Evolutionary conservation across 192 early-diverging fungal genomes (phyloP).

Genomic region (Lunasporangiospora selenospora): DNA sequence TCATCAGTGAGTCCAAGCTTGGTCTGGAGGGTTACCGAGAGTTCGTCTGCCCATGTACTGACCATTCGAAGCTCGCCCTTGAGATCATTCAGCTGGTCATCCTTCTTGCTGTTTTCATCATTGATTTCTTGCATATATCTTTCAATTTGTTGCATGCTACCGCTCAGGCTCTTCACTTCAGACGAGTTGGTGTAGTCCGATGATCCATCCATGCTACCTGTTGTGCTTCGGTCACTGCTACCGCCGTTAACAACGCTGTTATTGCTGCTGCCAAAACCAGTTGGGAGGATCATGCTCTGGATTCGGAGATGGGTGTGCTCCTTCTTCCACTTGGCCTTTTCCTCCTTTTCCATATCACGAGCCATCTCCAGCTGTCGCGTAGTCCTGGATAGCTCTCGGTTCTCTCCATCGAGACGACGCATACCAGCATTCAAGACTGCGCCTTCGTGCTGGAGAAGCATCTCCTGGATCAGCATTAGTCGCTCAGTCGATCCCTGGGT

Average conservation of each 20-base stretch:
- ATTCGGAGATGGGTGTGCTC: constrained; percentile 37
- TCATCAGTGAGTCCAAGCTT: constrained; percentile 8
- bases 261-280: constrained; percentile 4
- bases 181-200: not conserved
- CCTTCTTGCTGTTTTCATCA: constrained; percentile 40
- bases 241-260: not conserved
- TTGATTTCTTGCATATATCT: constrained; percentile 42
- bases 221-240: not conserved
- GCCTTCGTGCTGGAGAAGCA: constrained; percentile 56
- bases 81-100: constrained; percentile 22
- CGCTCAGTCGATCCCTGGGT: constrained; percentile 41
- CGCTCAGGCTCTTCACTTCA: constrained; percentile 3
- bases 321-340: constrained; percentile 45
- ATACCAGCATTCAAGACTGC: constrained; percentile 54
- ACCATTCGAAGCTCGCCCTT: constrained; percentile 35
- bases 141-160: too few species aligned
- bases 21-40: constrained; percentile 5
- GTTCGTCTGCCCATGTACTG: constrained; percentile 27
- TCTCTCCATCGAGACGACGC: constrained; percentile 48
- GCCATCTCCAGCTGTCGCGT: constrained; percentile 26
- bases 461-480: constrained; percentile 39
- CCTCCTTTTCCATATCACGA: constrained; percentile 35
- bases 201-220: not conserved
- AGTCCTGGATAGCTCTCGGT: constrained; percentile 27
- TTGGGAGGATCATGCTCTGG: constrained; percentile 47